phyloP scores from a whole-genome alignment of 164 flowering plant species.

The Aristolochia californica region DNA sequence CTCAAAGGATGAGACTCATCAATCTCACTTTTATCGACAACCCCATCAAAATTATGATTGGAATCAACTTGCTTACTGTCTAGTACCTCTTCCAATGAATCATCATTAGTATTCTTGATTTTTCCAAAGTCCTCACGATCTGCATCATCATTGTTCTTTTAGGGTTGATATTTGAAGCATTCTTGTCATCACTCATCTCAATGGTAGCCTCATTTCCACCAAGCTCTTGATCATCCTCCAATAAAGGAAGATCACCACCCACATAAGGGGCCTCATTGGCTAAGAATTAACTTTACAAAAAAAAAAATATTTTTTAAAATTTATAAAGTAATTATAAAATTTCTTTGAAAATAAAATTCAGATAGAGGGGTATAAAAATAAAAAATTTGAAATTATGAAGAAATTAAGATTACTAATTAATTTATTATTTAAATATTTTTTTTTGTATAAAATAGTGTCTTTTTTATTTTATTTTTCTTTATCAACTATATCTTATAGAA shows the following conservation, averaged over 20 bases:
- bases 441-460: too few relatives aligned
- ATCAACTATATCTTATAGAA: too few relatives aligned
- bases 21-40: conserved; percentile 29
- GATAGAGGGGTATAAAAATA: too few relatives aligned
- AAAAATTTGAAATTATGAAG: too few relatives aligned
- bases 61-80: conserved; percentile 60
- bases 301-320: too few relatives aligned
- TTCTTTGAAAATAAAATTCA: too few relatives aligned
- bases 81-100: conserved; percentile 68
- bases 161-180: conserved; percentile 28
- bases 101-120: conserved; percentile 73
- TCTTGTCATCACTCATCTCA: conserved; percentile 22
- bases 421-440: too few relatives aligned
- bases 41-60: conserved; percentile 29
- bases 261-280: too few relatives aligned
- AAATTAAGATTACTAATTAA: too few relatives aligned
- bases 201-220: conserved; percentile 36
- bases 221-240: conserved; percentile 54
- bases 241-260: conserved; percentile 50
- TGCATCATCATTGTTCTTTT: conserved; percentile 35
- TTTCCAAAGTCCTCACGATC: conserved; percentile 55
- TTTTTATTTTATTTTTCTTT: too few relatives aligned
- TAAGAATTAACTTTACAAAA: too few relatives aligned
- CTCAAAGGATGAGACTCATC: conserved; percentile 25
- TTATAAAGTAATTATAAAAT: too few relatives aligned